These are phyloP conservation scores for Colletotrichum sp. DNA, from an alignment of 2,329 filamentous ascomycete genomes.

Conservation along the genomic window DNA sequence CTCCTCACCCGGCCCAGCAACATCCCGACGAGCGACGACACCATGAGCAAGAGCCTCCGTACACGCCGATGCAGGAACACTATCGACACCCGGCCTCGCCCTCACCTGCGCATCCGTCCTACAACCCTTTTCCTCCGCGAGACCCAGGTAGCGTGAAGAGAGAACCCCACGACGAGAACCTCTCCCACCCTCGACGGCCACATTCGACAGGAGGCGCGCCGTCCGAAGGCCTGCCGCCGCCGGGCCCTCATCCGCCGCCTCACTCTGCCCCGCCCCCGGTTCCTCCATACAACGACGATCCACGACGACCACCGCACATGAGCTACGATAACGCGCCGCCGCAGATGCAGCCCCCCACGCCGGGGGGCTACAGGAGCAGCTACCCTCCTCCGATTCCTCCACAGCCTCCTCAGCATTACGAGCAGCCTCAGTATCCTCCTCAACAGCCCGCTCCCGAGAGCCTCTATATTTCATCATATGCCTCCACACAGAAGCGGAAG, in stretches of 20 bases:
- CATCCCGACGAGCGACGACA: constrained; percentile 57
- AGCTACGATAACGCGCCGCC: constrained; percentile 55
- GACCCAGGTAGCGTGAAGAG: constrained; percentile 62
- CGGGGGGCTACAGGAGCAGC: constrained; percentile 45
- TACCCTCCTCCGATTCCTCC: constrained; percentile 43
- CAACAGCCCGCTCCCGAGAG: constrained; percentile 35
- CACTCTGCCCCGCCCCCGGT: constrained; percentile 35
- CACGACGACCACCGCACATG: constrained; percentile 51
- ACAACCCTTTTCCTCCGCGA: constrained; percentile 49
- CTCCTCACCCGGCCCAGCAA: constrained; percentile 32
- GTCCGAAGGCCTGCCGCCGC: constrained; percentile 36
- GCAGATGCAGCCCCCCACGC: constrained; percentile 45
- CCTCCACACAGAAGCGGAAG: constrained; percentile 61
- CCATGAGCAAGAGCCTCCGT: constrained; percentile 58
- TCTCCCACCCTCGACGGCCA: constrained; percentile 52
- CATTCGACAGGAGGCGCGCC: constrained; percentile 52
- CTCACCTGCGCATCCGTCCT: constrained; percentile 49
- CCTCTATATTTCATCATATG: constrained; percentile 46
- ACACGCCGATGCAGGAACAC: constrained; percentile 60
- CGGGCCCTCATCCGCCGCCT: constrained; percentile 39
- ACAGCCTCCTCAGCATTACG: constrained; percentile 34
- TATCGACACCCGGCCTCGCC: constrained; percentile 52
- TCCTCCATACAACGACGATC: constrained; percentile 48
- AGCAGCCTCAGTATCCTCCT: constrained; percentile 33
- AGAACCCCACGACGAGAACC: constrained; percentile 55